phyloP scores from a whole-genome alignment of 2,329 filamentous ascomycete genomes.

The Aspergillus felis region DNA sequence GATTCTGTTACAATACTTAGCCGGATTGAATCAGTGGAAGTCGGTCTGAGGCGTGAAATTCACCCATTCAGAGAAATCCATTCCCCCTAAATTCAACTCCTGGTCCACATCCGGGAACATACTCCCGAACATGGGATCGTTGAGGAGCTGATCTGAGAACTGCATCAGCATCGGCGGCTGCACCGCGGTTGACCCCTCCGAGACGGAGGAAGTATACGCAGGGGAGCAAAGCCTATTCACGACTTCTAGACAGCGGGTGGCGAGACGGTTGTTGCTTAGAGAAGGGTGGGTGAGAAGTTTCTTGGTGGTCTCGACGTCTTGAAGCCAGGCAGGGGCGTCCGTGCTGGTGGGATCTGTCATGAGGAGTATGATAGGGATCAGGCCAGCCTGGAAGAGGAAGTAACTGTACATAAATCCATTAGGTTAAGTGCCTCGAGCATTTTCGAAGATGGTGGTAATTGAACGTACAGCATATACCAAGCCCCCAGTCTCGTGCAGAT shows the following conservation, averaged over 20 bases:
- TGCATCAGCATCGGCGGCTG: constrained; percentile 31
- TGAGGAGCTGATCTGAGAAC: constrained; percentile 36
- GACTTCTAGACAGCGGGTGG: constrained; percentile 37
- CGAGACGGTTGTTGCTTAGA: constrained; percentile 37
- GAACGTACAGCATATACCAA: constrained; percentile 42
- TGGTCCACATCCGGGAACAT: constrained; percentile 35
- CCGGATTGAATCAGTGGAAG: constrained; percentile 5
- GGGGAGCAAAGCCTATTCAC: constrained; percentile 38
- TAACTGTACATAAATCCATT: constrained; percentile 22
- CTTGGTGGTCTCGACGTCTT: constrained; percentile 40
- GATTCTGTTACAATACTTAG: background rate
- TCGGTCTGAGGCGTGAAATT: constrained; percentile 30
- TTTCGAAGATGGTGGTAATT: background rate
- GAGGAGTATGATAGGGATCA: constrained; percentile 43
- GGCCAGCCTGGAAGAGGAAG: constrained; percentile 44
- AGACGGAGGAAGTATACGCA: constrained; percentile 15
- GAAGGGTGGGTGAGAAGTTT: constrained; percentile 37
- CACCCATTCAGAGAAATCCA: constrained; percentile 41
- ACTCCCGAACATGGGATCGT: constrained; percentile 30
- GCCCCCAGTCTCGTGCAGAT: constrained; percentile 39
- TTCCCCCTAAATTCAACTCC: constrained; percentile 26
- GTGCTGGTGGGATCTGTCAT: constrained; percentile 39
- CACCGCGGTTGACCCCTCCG: constrained; percentile 10
- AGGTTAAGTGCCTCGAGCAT: background rate
- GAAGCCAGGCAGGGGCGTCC: constrained; percentile 34